Percentiles rank a stretch among this genome's conserved stretches.
These are phyloP conservation scores for Rutstroemia sydowiana DNA, from an alignment of 2,329 filamentous ascomycete species.

Conservation along the genomic window DNA sequence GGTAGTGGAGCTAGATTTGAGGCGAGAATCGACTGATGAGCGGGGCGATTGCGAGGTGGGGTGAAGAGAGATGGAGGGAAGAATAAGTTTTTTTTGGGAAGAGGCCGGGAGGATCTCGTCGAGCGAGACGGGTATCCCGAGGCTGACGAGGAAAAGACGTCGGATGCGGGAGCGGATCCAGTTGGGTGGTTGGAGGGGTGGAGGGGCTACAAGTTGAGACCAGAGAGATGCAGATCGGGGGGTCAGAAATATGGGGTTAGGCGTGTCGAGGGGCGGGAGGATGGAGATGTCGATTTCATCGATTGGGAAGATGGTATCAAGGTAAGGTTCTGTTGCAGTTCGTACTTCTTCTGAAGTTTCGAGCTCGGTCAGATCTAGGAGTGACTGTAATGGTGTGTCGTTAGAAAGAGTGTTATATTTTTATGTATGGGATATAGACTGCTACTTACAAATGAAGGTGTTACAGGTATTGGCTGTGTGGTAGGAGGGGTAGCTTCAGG, in stretches of 20 bases:
- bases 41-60: constrained; percentile 45
- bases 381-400: constrained; percentile 40
- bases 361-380: constrained; percentile 60
- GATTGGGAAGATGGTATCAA: constrained; percentile 58
- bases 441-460: constrained; percentile 38
- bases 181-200: constrained; percentile 88
- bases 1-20: constrained; percentile 42
- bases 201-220: constrained; percentile 92
- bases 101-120: constrained; percentile 96
- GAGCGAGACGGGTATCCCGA: constrained; percentile 91
- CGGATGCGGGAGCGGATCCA: constrained; percentile 96
- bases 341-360: constrained; percentile 51
- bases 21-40: constrained; percentile 45
- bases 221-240: constrained; percentile 85
- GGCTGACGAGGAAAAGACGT: constrained; percentile 87
- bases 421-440: constrained; percentile 21
- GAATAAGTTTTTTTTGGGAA: constrained; percentile 94
- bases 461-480: constrained; percentile 30
- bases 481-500: constrained; percentile 36
- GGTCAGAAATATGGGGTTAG: constrained; percentile 67
- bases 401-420: constrained; percentile 6
- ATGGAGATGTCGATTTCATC: constrained; percentile 45
- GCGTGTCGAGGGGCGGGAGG: constrained; percentile 37
- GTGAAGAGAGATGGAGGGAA: constrained; percentile 64
- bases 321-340: constrained; percentile 55